Evolutionary conservation across 192 early-diverging fungal genomes (phyloP).

Genomic region (Mortierella hygrophila): DNA sequence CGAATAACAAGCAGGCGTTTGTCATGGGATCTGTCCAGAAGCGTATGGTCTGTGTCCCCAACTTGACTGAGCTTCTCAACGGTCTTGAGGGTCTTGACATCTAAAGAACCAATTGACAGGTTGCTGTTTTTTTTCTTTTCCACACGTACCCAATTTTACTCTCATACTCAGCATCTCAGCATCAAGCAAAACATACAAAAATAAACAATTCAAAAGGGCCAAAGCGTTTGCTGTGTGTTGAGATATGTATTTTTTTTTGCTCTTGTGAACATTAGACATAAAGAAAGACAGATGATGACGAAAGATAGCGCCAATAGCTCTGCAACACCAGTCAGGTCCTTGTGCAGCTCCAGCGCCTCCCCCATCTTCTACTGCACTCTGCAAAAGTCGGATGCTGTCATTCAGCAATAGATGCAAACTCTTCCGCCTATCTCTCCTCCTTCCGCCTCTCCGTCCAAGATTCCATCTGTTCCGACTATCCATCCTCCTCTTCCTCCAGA

Average conservation of each 20-base stretch:
- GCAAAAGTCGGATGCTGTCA: too few species aligned
- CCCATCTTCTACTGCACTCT: too few species aligned
- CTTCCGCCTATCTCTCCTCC: too few species aligned
- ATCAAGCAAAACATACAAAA: neutral
- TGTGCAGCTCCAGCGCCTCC: too few species aligned
- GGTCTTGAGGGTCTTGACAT: slow-evolving; percentile 37
- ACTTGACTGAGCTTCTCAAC: slow-evolving; percentile 63
- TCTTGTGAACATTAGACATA: neutral
- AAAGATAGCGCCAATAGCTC: neutral
- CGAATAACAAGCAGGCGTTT: slow-evolving; percentile 61
- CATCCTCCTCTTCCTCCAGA: neutral
- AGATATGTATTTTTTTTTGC: neutral
- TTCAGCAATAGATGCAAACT: too few species aligned
- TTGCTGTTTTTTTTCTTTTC: too few species aligned
- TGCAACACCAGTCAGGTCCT: neutral
- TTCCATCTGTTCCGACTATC: too few species aligned
- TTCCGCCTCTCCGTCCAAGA: too few species aligned
- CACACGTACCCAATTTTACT: neutral
- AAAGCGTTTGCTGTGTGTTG: neutral
- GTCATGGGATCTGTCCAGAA: slow-evolving; percentile 70
- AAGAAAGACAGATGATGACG: neutral
- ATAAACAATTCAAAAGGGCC: slow-evolving; percentile 5
- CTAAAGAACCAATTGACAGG: neutral
- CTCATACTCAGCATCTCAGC: neutral
- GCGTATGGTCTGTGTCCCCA: slow-evolving; percentile 71